phyloP scores from a whole-genome alignment of 176 grass and related monocot species.

The Hordeum marinum region DNA sequence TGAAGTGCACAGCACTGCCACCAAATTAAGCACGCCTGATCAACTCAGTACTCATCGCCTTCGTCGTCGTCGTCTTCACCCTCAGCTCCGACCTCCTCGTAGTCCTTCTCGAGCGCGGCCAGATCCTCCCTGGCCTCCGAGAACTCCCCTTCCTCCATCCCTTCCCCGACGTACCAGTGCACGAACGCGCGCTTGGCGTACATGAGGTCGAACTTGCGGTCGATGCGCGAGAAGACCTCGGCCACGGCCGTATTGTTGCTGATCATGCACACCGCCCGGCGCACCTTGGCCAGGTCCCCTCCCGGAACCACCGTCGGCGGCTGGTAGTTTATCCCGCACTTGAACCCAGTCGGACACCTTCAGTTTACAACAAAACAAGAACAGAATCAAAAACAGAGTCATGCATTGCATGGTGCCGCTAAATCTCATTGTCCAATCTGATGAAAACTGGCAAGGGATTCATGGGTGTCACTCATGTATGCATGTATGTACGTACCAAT shows the following conservation, averaged over 20 bases:
- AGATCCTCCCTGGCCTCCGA: conserved; percentile 78
- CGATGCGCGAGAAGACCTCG: conserved; percentile 73
- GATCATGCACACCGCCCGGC: conserved; percentile 84
- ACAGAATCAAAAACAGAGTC: not conserved
- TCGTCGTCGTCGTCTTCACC: conserved; percentile 46
- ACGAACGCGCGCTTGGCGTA: conserved; percentile 74
- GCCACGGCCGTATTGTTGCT: conserved; percentile 84
- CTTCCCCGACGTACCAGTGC: conserved; percentile 84
- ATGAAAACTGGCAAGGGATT: too few relatives aligned
- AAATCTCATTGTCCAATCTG: not conserved
- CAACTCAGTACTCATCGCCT: conserved; percentile 42
- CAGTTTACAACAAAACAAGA: not conserved
- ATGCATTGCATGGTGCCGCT: not conserved
- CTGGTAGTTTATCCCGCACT: conserved; percentile 88
- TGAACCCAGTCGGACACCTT: conserved; percentile 86
- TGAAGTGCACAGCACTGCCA: not conserved
- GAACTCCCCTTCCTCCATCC: conserved; percentile 91
- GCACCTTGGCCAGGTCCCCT: conserved; percentile 74
- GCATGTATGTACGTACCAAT: conserved; percentile 33
- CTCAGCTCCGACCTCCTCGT: conserved; percentile 70
- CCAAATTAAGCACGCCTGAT: not conserved
- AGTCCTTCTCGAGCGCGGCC: conserved; percentile 73
- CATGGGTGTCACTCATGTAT: too few relatives aligned
- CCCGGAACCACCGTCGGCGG: conserved; percentile 66
- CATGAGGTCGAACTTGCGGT: conserved; percentile 85